These are phyloP conservation scores for Calocera cornea DNA, from an alignment of 768 basidiomycete genomes.

Conservation along the genomic window DNA sequence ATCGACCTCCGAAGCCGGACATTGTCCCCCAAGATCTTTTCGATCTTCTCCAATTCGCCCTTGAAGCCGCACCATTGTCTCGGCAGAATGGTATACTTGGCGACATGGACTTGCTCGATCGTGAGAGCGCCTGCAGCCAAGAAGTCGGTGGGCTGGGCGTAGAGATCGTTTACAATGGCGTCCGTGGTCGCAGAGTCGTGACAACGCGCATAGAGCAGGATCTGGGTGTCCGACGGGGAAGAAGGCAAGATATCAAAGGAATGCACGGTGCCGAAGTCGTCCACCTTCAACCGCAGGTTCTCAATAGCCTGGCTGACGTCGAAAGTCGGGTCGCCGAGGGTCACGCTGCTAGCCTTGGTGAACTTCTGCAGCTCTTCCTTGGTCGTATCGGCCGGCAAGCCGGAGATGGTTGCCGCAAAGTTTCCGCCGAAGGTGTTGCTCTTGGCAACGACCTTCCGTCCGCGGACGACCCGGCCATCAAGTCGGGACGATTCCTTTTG, in stretches of 20 bases:
- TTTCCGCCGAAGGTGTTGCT: slow-evolving; percentile 37
- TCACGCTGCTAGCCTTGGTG: slow-evolving; percentile 34
- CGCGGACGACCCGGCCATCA: slow-evolving; percentile 27
- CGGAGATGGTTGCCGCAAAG: slow-evolving; percentile 47
- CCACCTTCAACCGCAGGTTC: slow-evolving; percentile 30
- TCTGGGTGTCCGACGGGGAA: slow-evolving; percentile 36
- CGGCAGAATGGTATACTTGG: slow-evolving; percentile 34
- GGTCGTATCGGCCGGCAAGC: slow-evolving; percentile 35
- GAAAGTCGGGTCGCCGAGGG: slow-evolving; percentile 41
- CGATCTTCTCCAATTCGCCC: slow-evolving; percentile 28
- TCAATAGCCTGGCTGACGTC: slow-evolving; percentile 25
- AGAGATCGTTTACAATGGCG: slow-evolving; percentile 34
- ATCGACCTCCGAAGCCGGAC: slow-evolving; percentile 29
- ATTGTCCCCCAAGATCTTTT: slow-evolving; percentile 15
- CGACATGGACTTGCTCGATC: slow-evolving; percentile 41
- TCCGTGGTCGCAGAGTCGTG: slow-evolving; percentile 39
- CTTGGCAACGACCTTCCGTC: slow-evolving; percentile 33
- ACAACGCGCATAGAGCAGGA: slow-evolving; percentile 47
- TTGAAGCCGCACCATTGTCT: slow-evolving; percentile 37
- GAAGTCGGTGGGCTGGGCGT: slow-evolving; percentile 34
- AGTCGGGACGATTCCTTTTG: slow-evolving; percentile 36
- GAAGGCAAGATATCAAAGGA: slow-evolving; percentile 38
- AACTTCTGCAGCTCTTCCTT: slow-evolving; percentile 28
- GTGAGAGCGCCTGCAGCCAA: slow-evolving; percentile 35
- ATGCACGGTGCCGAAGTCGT: slow-evolving; percentile 28